Evolutionary conservation across 1,284 basidiomycete species (phyloP), one percentile per base, ranked within the genome.

Genomic region (Erythrobasidium hasegawianum): DNA sequence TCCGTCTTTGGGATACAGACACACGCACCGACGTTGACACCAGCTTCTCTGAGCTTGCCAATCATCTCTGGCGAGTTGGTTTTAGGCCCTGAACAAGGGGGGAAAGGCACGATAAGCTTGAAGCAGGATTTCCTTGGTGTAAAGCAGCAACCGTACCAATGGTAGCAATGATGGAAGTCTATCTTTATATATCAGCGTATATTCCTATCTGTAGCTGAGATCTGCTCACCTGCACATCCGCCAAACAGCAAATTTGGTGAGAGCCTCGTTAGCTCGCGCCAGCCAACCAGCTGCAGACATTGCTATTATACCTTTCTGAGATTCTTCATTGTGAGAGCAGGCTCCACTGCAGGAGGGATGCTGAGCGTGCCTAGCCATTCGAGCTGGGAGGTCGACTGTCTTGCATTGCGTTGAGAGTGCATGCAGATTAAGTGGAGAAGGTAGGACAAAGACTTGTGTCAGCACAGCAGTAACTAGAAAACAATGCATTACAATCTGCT

Each of bases 81-180:
- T 81, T 95, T 96, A 72, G 94, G 93, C 61, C 89, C 89, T 91
- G 71, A 29, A 55, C 24, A 26, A 20, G 52, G 22, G 59, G 14
- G n/a, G n/a, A 53, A 29, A 40, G 24, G 39, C 14, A 47, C 20
- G 39, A 49, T 54, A 20, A 20, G 39, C n/a, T 7, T 24, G 56
- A 20, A 22, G 40, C 38, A 45, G 57, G n/a, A 58, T 22, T 3
- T 24, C 27, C 38, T 57, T 24, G 11, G 14, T 29, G n/a, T n/a
- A 9, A 27, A 2, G 13, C 69, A 8, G n/a, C 5, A 3, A 24
- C 33, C 73, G 41, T 73, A 90, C 92, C 93, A 75, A 97, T 97
- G 69, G 93, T 97, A 68, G 91, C 93, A 76, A 97, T 96, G 81
- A 97, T 96, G 69, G 88, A 82, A 20, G 92, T 96, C 94, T 97